Base-by-base conservation (phyloP, 2,329 filamentous ascomycete species). In the Zymoseptoria crescenta region DNA sequence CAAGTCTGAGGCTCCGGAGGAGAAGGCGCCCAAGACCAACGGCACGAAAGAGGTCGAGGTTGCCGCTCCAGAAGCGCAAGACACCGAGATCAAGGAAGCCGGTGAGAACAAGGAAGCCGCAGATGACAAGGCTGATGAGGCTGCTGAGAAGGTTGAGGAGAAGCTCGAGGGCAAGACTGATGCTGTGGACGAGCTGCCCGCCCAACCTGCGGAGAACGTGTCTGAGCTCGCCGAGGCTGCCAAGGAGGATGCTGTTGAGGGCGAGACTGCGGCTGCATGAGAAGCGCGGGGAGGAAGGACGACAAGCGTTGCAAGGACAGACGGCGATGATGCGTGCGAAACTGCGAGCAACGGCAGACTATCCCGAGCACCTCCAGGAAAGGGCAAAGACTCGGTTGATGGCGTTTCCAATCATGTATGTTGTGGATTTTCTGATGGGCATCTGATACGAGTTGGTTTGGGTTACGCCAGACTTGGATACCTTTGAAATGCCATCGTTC, bases 1-100 rank as follows among this genome's bases (percentile, higher is more conserved):
- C 61, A 49, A 70, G 62, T 53, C 62, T 53, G 27, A 73, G 20
- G 35, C 52, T 27, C 13, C 72, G 54, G 70, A 73, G 58, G 57
- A 65, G 16, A 71, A 70, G 52, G 61, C 58, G 21, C 35, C 61
- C 8, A 67, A 67, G 45, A 70, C 71, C 49, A 70, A 72, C 54
- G 71, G 62, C 20, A 54, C 69, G 24, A 68, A 72, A 57, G 65
- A 67, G 20, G 59, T 60, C 5, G 64, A 65, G 27, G 58, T 64
- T 48, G 35, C 41, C 8, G 51, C 24, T 24, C 7, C 53, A 2
- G 60, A 65, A 53, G 49, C 57, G 8, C 67, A 69, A 54, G 64
- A 67, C 19, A 59, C 60, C 19, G 64, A 66, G 41, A 64, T 67
- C 58, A 64, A 64, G 50, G 64, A 65, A 50, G 65, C 59, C n/a